Percentiles rank a stretch among this genome's conserved stretches.
Conservation (phyloP, 129 eudicot genomes). For the Centella asiatica region DNA sequence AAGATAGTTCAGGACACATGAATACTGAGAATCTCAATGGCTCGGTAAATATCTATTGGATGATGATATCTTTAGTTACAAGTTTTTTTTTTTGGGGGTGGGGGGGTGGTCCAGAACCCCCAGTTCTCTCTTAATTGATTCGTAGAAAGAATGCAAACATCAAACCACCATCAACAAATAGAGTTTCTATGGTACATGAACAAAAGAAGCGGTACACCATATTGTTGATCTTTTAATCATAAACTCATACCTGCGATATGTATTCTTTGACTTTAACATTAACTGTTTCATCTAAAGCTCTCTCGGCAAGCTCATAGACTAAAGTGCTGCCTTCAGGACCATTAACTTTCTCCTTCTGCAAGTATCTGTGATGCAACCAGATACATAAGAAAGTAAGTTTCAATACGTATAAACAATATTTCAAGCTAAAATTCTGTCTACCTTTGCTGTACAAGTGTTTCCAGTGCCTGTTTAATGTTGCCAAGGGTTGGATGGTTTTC, state of each 20-base stretch:
- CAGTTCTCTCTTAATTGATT: no score
- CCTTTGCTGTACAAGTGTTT: slow-evolving; percentile 93
- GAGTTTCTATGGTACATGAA: not conserved
- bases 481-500: slow-evolving; percentile 62
- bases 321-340: slow-evolving; percentile 87
- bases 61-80: no score
- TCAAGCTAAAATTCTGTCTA: slow-evolving; percentile 10
- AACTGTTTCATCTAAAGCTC: slow-evolving; percentile 57
- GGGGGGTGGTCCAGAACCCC: no score
- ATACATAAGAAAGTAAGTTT: slow-evolving; percentile 11
- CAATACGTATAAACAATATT: not conserved
- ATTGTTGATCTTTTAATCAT: not conserved
- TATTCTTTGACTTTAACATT: slow-evolving; percentile 44
- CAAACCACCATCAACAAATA: not conserved
- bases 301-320: slow-evolving; percentile 86
- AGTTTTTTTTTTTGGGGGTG: no score
- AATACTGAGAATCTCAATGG: no score
- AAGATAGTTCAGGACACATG: no score
- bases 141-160: no score
- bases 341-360: slow-evolving; percentile 78
- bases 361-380: slow-evolving; percentile 37
- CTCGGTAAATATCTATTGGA: no score
- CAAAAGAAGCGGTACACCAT: not conserved
- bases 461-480: slow-evolving; percentile 60
- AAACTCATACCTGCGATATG: slow-evolving; percentile 49